These are phyloP conservation scores for Lactarius pseudohatsudake DNA, from an alignment of 768 basidiomycete genomes.

Conservation along the genomic window DNA sequence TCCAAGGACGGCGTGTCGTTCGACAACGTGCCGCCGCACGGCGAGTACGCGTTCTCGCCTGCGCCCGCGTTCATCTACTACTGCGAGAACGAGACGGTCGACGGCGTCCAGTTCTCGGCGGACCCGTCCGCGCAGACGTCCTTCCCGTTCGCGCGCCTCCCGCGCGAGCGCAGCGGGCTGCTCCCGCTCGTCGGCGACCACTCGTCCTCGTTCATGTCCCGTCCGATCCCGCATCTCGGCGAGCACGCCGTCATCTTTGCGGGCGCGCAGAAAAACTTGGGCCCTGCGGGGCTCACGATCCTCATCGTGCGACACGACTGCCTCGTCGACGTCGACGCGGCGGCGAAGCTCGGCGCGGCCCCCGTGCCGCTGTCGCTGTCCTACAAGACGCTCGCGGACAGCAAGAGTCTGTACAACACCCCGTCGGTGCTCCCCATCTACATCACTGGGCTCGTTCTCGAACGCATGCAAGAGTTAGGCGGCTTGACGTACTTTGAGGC, in stretches of 20 bases:
- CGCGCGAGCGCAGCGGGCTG: constrained; percentile 53
- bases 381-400: constrained; percentile 80
- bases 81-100: constrained; percentile 99
- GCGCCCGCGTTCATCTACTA: constrained; percentile 92
- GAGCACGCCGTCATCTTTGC: constrained; percentile 95
- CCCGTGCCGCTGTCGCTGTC: constrained; percentile 77
- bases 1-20: constrained; percentile 69
- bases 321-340: constrained; percentile 84
- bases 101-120: constrained; percentile 84
- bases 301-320: constrained; percentile 95
- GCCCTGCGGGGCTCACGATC: constrained; percentile 90
- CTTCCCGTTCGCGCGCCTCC: constrained; percentile 72
- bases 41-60: constrained; percentile 71
- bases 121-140: constrained; percentile 53
- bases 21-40: constrained; percentile 75
- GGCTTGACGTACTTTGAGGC: constrained; percentile 65
- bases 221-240: constrained; percentile 82
- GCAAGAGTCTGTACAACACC: constrained; percentile 84
- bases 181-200: constrained; percentile 91
- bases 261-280: constrained; percentile 97
- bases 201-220: constrained; percentile 95
- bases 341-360: constrained; percentile 65
- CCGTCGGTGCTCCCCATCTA: constrained; percentile 92
- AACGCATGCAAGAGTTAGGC: constrained; percentile 62
- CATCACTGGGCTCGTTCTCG: constrained; percentile 81